Conservation (phyloP, 23 red algal species). For the Chondrus crispus region DNA sequence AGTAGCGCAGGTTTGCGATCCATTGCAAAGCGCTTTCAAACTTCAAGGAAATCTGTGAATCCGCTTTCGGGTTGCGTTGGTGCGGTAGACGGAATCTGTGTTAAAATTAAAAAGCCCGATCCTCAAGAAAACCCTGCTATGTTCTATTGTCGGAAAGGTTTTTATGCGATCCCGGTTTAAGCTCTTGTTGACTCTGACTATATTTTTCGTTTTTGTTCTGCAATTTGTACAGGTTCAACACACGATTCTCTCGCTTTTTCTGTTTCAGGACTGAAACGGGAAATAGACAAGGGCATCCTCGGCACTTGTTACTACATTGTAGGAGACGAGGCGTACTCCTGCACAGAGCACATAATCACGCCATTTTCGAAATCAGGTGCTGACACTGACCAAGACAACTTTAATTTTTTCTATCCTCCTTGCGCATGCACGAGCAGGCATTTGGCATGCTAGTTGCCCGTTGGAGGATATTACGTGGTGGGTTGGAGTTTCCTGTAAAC, state of each 20-base stretch:
- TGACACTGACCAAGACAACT: neutral
- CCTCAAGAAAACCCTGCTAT: neutral
- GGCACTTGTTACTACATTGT: neutral
- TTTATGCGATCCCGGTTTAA: conserved; percentile 6
- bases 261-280: too few relatives aligned
- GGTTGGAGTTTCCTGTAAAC: neutral
- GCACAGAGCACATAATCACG: neutral
- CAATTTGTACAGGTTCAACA: conserved; percentile 7
- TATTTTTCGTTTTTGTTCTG: neutral
- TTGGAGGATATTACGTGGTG: neutral
- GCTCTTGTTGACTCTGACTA: conserved; percentile 6
- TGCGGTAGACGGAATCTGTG: neutral
- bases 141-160: neutral
- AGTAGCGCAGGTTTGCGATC: too few relatives aligned
- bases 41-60: too few relatives aligned
- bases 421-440: neutral
- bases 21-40: too few relatives aligned
- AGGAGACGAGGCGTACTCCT: neutral
- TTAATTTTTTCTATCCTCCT: neutral
- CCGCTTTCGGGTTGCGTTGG: conserved; percentile 10
- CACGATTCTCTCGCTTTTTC: conserved; percentile 3
- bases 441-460: neutral
- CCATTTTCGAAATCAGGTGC: too few relatives aligned
- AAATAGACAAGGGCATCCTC: too few relatives aligned
- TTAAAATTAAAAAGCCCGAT: neutral